Evolutionary conservation across 2,329 filamentous ascomycete species (phyloP).

Genomic region (Talaromyces sp.): DNA sequence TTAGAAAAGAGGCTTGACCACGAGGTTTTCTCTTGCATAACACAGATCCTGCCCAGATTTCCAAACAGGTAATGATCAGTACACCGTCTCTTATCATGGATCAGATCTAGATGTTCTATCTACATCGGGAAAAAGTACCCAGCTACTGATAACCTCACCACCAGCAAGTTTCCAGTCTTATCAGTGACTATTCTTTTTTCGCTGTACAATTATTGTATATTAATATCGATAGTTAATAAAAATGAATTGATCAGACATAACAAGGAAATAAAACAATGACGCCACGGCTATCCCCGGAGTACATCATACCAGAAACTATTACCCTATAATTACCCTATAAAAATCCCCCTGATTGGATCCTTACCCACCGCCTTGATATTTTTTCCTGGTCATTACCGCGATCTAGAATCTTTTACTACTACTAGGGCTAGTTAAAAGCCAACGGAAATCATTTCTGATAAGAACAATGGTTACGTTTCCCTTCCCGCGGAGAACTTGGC

Average conservation of each 20-base stretch:
- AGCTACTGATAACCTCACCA: not conserved
- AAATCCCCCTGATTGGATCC: slow-evolving; percentile 7
- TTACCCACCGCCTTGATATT: not conserved
- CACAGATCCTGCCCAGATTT: not conserved
- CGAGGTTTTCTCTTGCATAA: not conserved
- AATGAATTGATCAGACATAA: not conserved
- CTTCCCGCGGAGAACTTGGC: not conserved
- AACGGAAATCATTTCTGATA: not conserved
- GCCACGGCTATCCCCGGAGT: slow-evolving; percentile 6
- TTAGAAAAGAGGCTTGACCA: not conserved
- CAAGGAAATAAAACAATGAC: not conserved
- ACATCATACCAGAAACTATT: not conserved
- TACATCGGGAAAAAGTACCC: not conserved
- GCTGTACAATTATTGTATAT: not conserved
- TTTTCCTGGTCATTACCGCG: not conserved
- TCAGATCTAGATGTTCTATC: not conserved
- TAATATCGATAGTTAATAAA: not conserved
- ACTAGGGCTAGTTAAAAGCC: not conserved
- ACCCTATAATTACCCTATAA: slow-evolving; percentile 12
- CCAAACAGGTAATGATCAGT: not conserved
- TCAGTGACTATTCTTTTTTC: not conserved
- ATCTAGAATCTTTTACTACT: not conserved
- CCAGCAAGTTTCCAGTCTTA: not conserved
- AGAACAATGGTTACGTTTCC: not conserved
- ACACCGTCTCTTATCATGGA: not conserved